Percentiles rank a stretch among this genome's conserved stretches.
Conservation (phyloP, 176 grass and related monocot species). For the Carex myosuroides region DNA sequence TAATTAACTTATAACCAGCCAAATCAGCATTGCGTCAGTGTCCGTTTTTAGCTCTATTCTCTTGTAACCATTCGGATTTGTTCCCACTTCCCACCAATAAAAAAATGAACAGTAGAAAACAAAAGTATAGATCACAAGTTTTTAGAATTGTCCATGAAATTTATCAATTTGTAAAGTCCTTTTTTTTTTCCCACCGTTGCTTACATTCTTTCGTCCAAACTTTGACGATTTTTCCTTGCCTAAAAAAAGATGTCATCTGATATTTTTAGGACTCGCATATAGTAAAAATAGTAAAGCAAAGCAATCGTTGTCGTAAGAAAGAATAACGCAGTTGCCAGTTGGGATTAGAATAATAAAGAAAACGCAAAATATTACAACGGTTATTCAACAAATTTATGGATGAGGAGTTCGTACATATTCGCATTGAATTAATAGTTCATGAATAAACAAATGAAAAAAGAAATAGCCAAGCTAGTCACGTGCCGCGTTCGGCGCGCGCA, state of each 20-base stretch:
- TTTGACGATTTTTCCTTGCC: neutral
- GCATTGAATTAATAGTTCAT: neutral
- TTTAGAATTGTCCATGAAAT: neutral
- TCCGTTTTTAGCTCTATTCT: slow-evolving; percentile 5
- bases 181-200: too few species aligned
- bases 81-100: neutral
- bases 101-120: neutral
- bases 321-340: neutral
- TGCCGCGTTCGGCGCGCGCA: slow-evolving; percentile 24
- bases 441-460: slow-evolving; percentile 7
- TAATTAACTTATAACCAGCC: slow-evolving; percentile 2
- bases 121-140: neutral
- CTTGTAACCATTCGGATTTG: slow-evolving; percentile 5
- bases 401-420: neutral
- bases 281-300: neutral
- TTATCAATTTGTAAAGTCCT: neutral
- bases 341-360: neutral
- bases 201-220: neutral
- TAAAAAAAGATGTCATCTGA: neutral
- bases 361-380: neutral
- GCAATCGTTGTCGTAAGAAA: neutral
- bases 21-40: slow-evolving; percentile 18
- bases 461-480: slow-evolving; percentile 10
- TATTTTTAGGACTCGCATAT: neutral
- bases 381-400: neutral